These are phyloP conservation scores for Aquilaria sinensis DNA, from an alignment of 345 rosid genomes.

Conservation along the genomic window DNA sequence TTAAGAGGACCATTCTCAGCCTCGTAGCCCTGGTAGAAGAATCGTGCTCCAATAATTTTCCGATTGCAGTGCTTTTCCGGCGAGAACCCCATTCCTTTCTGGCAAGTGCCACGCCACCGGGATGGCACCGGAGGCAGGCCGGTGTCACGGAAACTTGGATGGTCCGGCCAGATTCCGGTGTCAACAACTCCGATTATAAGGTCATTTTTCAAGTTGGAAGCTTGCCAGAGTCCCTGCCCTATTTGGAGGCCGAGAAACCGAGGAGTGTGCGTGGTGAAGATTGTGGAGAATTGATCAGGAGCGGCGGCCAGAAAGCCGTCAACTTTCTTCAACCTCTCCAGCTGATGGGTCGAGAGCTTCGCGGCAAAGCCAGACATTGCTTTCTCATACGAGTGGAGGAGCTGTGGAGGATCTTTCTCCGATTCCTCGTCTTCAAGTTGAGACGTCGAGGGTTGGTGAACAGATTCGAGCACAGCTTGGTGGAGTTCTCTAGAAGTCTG, in stretches of 20 bases:
- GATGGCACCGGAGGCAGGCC: constrained; percentile 53
- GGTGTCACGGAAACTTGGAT: constrained; percentile 52
- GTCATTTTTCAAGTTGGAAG: constrained; percentile 35
- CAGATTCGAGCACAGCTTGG: constrained; percentile 28
- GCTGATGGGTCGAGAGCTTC: constrained; percentile 44
- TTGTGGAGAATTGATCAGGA: constrained; percentile 48
- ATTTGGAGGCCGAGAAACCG: constrained; percentile 55
- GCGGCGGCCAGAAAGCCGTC: constrained; percentile 52
- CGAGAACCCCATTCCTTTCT: constrained; percentile 57
- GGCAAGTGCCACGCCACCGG: constrained; percentile 71
- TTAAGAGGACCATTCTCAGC: constrained; percentile 36
- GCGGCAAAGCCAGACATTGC: constrained; percentile 66
- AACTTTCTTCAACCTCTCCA: constrained; percentile 33
- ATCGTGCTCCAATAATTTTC: constrained; percentile 72
- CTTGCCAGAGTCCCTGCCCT: constrained; percentile 52
- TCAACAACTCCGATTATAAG: constrained; percentile 64
- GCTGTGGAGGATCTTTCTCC: constrained; percentile 20
- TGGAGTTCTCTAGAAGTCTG: constrained; percentile 26
- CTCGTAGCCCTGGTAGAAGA: constrained; percentile 58
- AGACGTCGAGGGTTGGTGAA: constrained; percentile 22
- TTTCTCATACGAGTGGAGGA: constrained; percentile 49
- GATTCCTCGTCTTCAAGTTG: constrained; percentile 13
- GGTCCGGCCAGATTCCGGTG: constrained; percentile 83
- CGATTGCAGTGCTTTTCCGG: constrained; percentile 44
- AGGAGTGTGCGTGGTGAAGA: constrained; percentile 62